phyloP scores from a whole-genome alignment of 805 yeast genomes.

The Wickerhamiella alocasiicola region DNA sequence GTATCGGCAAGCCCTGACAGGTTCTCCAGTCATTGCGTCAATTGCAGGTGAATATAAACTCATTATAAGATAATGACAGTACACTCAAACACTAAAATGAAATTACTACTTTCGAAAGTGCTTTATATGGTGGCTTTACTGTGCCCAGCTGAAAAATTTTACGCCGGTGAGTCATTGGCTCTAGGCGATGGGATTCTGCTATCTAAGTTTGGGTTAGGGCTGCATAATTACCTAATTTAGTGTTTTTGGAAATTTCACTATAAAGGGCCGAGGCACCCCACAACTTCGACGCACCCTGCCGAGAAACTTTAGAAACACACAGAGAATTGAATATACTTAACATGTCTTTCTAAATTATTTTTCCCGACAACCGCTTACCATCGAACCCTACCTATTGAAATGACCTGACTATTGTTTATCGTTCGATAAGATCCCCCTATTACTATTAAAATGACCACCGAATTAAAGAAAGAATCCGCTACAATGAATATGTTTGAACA shows the following conservation, averaged over 20 bases:
- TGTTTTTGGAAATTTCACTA: conserved; percentile 8
- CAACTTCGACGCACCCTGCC: conserved; percentile 9
- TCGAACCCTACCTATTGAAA: conserved; percentile 1
- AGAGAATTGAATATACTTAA: background rate
- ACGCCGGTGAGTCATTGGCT: conserved; percentile 5
- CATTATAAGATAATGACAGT: background rate
- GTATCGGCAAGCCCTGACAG: background rate
- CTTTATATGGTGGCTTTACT: too few relatives aligned
- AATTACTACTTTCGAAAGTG: too few relatives aligned
- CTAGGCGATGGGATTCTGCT: background rate
- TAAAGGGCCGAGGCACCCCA: conserved; percentile 3
- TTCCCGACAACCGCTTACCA: conserved; percentile 6
- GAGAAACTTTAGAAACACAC: conserved; percentile 4
- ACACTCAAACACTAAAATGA: background rate
- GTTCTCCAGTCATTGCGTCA: background rate
- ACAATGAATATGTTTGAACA: conserved; percentile 9
- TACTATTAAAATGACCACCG: background rate
- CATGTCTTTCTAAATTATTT: conserved; percentile 11
- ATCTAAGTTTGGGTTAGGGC: conserved; percentile 7
- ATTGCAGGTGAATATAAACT: background rate
- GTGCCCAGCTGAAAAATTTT: conserved; percentile 17
- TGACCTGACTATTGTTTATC: conserved; percentile 3
- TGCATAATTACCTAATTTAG: conserved; percentile 1
- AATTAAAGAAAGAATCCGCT: background rate
- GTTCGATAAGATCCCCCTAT: background rate